A percentile compares a stretch with the other conserved stretches of the same genome.
These are phyloP conservation scores for Zoysia matrella DNA, from an alignment of 202 grass and related monocot genomes.

Conservation along the genomic window DNA sequence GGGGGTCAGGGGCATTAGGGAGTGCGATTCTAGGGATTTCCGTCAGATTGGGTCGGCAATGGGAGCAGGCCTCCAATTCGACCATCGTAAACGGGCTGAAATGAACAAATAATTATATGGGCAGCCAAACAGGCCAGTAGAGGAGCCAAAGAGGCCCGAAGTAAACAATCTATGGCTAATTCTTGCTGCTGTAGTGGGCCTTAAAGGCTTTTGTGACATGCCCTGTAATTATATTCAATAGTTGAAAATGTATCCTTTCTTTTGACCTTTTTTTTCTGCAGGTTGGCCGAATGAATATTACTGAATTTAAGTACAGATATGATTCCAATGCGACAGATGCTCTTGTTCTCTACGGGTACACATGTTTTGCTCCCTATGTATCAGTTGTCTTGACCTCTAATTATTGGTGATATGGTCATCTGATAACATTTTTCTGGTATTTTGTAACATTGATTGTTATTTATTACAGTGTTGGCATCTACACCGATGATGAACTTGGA, in stretches of 20 bases:
- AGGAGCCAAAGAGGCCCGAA: too few relatives aligned
- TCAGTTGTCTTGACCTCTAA: not conserved
- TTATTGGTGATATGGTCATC: not conserved
- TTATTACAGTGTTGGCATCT: slow-evolving; percentile 88
- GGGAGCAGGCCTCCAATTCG: too few relatives aligned
- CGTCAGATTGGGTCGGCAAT: too few relatives aligned
- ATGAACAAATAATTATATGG: too few relatives aligned
- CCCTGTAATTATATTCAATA: too few relatives aligned
- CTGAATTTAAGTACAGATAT: slow-evolving; percentile 99
- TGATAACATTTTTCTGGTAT: not conserved
- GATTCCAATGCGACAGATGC: slow-evolving; percentile 75
- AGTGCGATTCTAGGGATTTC: too few relatives aligned
- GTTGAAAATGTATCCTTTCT: not conserved
- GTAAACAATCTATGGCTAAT: too few relatives aligned
- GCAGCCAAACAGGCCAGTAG: too few relatives aligned
- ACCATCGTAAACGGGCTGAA: too few relatives aligned
- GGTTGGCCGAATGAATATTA: slow-evolving; percentile 96
- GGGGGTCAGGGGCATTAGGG: too few relatives aligned
- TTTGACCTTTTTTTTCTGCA: slow-evolving; percentile 45
- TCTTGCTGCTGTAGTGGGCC: too few relatives aligned
- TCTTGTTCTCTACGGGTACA: slow-evolving; percentile 93
- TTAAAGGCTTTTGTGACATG: too few relatives aligned
- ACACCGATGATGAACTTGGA: slow-evolving; percentile 79
- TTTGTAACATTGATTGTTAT: slow-evolving; percentile 33
- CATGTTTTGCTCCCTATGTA: not conserved